Evolutionary conservation across 495 filamentous ascomycete species (phyloP).

Genomic region (Aspergillus ostianus): DNA sequence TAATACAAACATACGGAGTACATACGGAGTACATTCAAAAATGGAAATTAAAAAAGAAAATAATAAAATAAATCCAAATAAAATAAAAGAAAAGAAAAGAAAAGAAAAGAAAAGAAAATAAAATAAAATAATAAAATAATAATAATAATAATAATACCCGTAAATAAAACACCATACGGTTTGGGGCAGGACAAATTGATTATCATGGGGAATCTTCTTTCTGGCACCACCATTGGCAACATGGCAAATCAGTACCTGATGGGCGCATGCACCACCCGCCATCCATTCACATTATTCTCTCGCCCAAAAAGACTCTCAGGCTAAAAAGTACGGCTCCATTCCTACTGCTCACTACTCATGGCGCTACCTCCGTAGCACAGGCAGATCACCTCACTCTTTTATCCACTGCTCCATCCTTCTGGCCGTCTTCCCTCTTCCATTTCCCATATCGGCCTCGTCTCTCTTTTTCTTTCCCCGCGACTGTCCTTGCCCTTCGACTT

Average conservation of each 20-base stretch:
- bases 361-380: slow-evolving; percentile 35
- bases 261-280: slow-evolving; percentile 10
- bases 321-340: slow-evolving; percentile 35
- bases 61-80: too few species aligned
- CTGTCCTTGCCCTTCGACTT: slow-evolving; percentile 23
- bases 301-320: slow-evolving; percentile 16
- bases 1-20: background rate
- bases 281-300: slow-evolving; percentile 1
- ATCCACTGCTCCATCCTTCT: slow-evolving; percentile 37
- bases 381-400: slow-evolving; percentile 46
- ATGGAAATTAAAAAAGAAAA: too few species aligned
- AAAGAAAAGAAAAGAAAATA: slow-evolving; percentile 3
- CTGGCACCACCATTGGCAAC: slow-evolving; percentile 8
- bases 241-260: slow-evolving; percentile 8
- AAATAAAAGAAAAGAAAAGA: background rate
- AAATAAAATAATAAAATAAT: slow-evolving; percentile 7
- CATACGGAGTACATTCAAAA: too few species aligned
- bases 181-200: slow-evolving; percentile 7
- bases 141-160: background rate
- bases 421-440: slow-evolving; percentile 26
- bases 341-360: slow-evolving; percentile 33
- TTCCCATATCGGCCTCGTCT: slow-evolving; percentile 34
- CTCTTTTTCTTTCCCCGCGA: slow-evolving; percentile 35
- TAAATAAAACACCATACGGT: slow-evolving; percentile 3
- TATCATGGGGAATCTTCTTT: slow-evolving; percentile 7